Evolutionary conservation across 768 basidiomycete genomes (phyloP), one percentile per base, ranked within the genome.

Genomic region (Plicaturopsis crispa): DNA sequence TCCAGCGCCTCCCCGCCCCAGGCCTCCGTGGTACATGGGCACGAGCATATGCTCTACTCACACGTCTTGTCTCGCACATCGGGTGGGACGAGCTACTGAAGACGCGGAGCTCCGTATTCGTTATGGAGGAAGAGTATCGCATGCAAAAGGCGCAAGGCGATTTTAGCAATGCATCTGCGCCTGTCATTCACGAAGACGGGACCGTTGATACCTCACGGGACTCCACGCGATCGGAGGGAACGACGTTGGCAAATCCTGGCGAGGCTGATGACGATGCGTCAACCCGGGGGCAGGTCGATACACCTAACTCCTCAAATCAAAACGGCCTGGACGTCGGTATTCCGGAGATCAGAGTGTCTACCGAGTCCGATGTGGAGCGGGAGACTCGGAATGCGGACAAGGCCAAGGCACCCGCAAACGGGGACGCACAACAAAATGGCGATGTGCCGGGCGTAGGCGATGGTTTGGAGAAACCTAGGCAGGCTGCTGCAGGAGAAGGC

Each of bases 91-190:
- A 98, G 65, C 75, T 98, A 3, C 72, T 99, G 40, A 92, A 92
- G 67, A 85, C 88, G 11, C 81, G 96, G 73, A 91, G 88, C 58
- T 63, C 69, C 24, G 96, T 99, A 11, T 98, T 99, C 60, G 96
- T 99, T 28, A 99, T 99, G 96, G 96, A 98, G 57, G 94, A 99
- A 56, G 96, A 99, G 57, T 99, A 99, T 56, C 75, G 96, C 24
- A 85, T 88, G 80, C 94, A 97, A 65, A 97, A 97, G 56, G 82
- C 85, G 2, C 77, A 85, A 4, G 65, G 56, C 2, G 88, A 92
- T 20, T 66, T 84, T n/a, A 65, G 10, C 26, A 63, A 66, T 10
- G 51, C 48, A 4, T 54, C 44, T 17, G 57, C 51, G 22, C 28
- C 65, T 4, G 69, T 81, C 24, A 74, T 81, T 24, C 71, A 80